Evolutionary conservation across 2,329 filamentous ascomycete species (phyloP).

Genomic region (Fusarium tjaetaba): DNA sequence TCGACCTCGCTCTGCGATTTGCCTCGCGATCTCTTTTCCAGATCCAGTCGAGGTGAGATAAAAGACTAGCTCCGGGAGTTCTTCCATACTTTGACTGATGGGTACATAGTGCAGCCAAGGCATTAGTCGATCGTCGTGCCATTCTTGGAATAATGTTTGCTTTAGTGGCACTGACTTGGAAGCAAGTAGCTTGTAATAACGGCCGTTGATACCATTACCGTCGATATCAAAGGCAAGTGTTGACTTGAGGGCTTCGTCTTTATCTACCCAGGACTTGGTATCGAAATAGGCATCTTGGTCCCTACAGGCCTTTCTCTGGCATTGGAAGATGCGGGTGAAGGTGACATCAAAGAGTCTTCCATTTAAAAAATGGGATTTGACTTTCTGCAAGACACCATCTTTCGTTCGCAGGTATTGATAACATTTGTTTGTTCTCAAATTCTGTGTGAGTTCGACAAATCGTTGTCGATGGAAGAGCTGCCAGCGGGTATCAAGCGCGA

Average conservation of each 20-base stretch:
- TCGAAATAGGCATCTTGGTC: constrained; percentile 48
- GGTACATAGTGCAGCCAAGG: constrained; percentile 68
- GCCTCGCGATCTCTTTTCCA: constrained; percentile 58
- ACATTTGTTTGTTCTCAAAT: not conserved
- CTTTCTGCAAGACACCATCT: not conserved
- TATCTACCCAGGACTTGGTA: constrained; percentile 44
- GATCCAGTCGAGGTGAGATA: constrained; percentile 56
- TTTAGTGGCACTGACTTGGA: constrained; percentile 60
- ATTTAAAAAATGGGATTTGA: not conserved
- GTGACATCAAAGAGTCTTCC: constrained; percentile 11
- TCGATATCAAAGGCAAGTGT: constrained; percentile 62
- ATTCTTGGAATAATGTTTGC: constrained; percentile 63
- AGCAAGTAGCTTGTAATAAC: constrained; percentile 61
- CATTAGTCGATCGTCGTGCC: constrained; percentile 65
- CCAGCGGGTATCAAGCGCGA: constrained; percentile 50
- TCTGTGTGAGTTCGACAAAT: not conserved
- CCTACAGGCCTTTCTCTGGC: constrained; percentile 49
- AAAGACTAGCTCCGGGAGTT: constrained; percentile 61
- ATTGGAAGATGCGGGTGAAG: constrained; percentile 59
- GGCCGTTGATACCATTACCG: constrained; percentile 64
- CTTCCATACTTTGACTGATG: constrained; percentile 58
- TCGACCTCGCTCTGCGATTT: constrained; percentile 63
- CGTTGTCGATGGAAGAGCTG: constrained; percentile 34
- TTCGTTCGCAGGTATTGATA: not conserved
- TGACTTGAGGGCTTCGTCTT: constrained; percentile 49